Evolutionary conservation across 169 alveolate species (phyloP).

Genomic region (Cryptosporidium baileyi): DNA sequence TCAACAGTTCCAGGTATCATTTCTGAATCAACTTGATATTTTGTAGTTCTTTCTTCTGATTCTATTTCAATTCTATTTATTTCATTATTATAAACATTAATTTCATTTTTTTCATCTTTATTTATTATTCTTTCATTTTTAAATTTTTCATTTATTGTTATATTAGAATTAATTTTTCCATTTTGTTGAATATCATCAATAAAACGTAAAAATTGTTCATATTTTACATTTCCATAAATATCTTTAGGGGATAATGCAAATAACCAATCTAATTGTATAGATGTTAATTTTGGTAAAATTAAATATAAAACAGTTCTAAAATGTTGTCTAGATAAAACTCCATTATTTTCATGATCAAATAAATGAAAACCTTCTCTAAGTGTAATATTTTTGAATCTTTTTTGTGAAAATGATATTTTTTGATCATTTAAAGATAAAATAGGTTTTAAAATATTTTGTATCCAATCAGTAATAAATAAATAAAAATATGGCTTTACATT

Average conservation of each 20-base stretch:
- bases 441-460: slow-evolving; percentile 19
- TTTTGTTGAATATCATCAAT: slow-evolving; percentile 8
- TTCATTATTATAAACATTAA: not conserved
- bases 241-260: slow-evolving; percentile 57
- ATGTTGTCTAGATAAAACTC: slow-evolving; percentile 48
- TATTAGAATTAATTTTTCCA: not conserved
- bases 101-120: not conserved
- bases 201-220: slow-evolving; percentile 31
- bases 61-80: not conserved
- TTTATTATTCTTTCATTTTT: not conserved
- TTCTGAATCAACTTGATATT: not conserved
- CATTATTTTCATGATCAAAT: slow-evolving; percentile 23
- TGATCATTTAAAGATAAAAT: not conserved
- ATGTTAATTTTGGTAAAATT: slow-evolving; percentile 37
- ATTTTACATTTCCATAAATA: slow-evolving; percentile 44
- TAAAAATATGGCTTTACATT: not conserved
- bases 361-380: slow-evolving; percentile 29
- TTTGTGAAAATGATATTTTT: not conserved
- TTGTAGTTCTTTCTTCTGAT: not conserved
- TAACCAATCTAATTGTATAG: slow-evolving; percentile 60
- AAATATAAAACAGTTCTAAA: slow-evolving; percentile 56
- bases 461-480: slow-evolving; percentile 63
- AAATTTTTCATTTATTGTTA: not conserved
- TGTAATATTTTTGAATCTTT: not conserved
- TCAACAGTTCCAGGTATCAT: not conserved